These are phyloP conservation scores for Alternaria sp. DNA, from an alignment of 2,329 filamentous ascomycete species.

Conservation along the genomic window DNA sequence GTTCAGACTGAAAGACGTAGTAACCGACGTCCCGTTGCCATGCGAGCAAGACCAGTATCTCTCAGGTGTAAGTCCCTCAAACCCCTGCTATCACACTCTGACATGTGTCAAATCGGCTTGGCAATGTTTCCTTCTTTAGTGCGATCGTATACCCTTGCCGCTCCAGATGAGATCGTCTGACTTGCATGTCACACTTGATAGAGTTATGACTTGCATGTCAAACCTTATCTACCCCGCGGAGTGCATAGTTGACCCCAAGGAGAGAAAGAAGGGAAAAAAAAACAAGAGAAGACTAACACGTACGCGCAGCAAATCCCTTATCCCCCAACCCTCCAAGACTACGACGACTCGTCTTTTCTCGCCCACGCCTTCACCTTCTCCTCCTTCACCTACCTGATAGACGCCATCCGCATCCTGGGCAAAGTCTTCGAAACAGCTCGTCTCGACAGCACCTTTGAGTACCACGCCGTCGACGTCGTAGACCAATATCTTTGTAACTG, in stretches of 20 bases:
- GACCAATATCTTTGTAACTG: constrained; percentile 75
- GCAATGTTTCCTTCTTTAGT: constrained; percentile 22
- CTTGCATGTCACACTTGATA: background rate
- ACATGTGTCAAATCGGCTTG: constrained; percentile 16
- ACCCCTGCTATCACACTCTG: background rate
- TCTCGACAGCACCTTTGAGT: constrained; percentile 47
- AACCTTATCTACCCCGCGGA: background rate
- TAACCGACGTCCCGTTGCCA: constrained; percentile 75
- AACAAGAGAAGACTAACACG: constrained; percentile 5
- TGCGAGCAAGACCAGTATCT: constrained; percentile 81
- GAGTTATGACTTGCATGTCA: background rate
- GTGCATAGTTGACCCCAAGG: background rate
- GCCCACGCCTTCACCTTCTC: constrained; percentile 77
- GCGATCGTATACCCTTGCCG: background rate
- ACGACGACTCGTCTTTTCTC: constrained; percentile 78
- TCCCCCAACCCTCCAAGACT: constrained; percentile 69
- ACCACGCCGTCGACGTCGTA: constrained; percentile 61
- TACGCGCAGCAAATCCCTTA: constrained; percentile 45
- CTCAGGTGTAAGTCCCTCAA: constrained; percentile 44
- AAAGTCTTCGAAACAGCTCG: constrained; percentile 69
- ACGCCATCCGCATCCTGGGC: constrained; percentile 79
- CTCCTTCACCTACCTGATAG: constrained; percentile 84
- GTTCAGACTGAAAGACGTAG: constrained; percentile 73
- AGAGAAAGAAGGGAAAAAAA: background rate
- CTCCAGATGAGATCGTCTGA: constrained; percentile 2